These are phyloP conservation scores for Globisporangium irregulare DNA, from an alignment of 352 stramenopile species.

Conservation along the genomic window DNA sequence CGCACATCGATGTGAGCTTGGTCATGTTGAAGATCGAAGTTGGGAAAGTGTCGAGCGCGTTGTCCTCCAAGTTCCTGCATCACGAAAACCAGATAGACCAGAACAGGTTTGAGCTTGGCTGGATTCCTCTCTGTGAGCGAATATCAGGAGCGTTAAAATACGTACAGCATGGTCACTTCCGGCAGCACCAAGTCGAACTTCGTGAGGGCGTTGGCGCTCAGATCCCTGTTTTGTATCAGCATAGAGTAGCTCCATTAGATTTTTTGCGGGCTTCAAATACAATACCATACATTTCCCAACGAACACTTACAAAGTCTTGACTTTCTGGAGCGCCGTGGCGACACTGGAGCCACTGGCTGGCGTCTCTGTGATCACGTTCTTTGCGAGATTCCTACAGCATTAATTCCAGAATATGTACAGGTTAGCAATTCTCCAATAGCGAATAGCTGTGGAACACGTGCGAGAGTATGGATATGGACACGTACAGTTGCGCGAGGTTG, in stretches of 20 bases:
- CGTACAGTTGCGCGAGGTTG: conserved; percentile 58
- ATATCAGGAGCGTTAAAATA: not conserved
- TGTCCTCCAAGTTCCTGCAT: conserved; percentile 45
- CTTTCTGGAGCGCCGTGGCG: conserved; percentile 32
- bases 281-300: not conserved
- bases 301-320: conserved; percentile 39
- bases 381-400: conserved; percentile 44
- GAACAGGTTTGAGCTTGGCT: not conserved
- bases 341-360: conserved; percentile 34
- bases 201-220: conserved; percentile 44
- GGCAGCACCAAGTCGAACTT: conserved; percentile 42
- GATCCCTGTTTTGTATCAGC: conserved; percentile 25
- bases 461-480: not conserved
- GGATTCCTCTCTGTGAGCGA: not conserved
- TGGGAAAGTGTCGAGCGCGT: conserved; percentile 53
- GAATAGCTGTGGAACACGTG: not conserved
- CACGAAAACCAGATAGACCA: not conserved
- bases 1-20: conserved; percentile 62
- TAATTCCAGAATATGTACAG: not conserved
- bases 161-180: conserved; percentile 36
- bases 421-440: not conserved
- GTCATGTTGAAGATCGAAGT: conserved; percentile 64
- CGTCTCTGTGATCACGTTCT: conserved; percentile 48
- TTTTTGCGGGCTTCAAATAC: not conserved
- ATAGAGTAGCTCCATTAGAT: not conserved